phyloP scores from a whole-genome alignment of 2,329 filamentous ascomycete genomes.

The Hirsutella minnesotensis region DNA sequence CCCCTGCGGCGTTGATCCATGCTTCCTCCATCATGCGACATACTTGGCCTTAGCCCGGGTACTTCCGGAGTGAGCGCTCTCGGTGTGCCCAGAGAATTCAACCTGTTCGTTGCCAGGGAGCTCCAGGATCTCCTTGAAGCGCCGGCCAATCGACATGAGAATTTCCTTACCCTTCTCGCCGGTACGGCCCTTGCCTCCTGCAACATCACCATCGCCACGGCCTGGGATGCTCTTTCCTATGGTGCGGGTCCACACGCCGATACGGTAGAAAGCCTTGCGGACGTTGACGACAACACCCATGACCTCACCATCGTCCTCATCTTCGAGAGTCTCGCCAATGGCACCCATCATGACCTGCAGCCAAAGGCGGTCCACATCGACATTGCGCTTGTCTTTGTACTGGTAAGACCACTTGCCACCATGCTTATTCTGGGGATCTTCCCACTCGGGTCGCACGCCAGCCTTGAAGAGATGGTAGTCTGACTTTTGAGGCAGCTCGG shows the following conservation, averaged over 20 bases:
- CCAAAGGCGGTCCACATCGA: constrained; percentile 93
- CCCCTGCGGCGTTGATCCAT: not conserved
- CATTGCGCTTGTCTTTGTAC: constrained; percentile 88
- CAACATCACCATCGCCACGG: constrained; percentile 60
- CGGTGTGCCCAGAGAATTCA: constrained; percentile 95
- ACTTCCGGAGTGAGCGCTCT: constrained; percentile 84
- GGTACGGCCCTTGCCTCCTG: constrained; percentile 66
- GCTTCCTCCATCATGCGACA: constrained; percentile 48
- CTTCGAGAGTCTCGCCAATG: constrained; percentile 95
- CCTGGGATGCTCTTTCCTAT: constrained; percentile 74
- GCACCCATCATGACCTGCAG: constrained; percentile 92
- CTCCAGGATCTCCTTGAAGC: constrained; percentile 87
- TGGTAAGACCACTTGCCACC: constrained; percentile 98
- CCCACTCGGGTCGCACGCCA: constrained; percentile 95
- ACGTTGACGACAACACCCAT: constrained; percentile 99
- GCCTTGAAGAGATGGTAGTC: constrained; percentile 99
- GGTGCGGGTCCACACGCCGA: constrained; percentile 94
- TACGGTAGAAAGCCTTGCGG: constrained; percentile 93
- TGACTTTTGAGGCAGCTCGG: constrained; percentile 91
- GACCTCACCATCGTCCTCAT: constrained; percentile 88
- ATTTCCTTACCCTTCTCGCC: constrained; percentile 76
- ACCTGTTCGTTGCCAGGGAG: constrained; percentile 65
- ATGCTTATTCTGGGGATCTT: constrained; percentile 97
- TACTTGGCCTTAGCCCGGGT: constrained; percentile 94
- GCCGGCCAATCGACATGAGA: constrained; percentile 70